A percentile compares a stretch with the other conserved stretches of the same genome.
Evolutionary conservation across 148 eudicot species (phyloP).

Genomic region (Chenopodium suecicum): DNA sequence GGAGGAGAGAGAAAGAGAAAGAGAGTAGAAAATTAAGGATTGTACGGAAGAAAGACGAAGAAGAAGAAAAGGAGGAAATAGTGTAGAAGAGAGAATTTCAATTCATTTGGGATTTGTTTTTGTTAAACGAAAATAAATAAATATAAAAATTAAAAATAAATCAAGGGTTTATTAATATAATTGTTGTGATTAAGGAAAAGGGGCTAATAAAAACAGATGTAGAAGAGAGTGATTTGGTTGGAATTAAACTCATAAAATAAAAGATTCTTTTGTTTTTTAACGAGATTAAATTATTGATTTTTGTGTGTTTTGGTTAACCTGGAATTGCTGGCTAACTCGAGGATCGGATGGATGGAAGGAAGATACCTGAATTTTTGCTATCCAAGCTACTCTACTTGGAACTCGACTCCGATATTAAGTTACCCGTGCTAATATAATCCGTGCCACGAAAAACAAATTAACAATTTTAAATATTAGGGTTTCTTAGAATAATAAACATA

Average conservation of each 20-base stretch:
- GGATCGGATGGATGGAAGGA: too few relatives aligned
- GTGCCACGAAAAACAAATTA: too few relatives aligned
- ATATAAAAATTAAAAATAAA: too few relatives aligned
- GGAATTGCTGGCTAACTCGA: background rate
- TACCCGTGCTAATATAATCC: too few relatives aligned
- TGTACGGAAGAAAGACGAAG: conserved; percentile 20
- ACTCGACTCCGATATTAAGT: too few relatives aligned
- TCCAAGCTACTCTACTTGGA: too few relatives aligned
- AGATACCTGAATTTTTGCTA: too few relatives aligned
- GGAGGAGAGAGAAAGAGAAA: background rate
- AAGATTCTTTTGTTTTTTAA: conserved; percentile 7
- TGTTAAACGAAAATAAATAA: background rate
- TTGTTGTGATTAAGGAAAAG: background rate
- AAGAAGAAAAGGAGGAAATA: too few relatives aligned
- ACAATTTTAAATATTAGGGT: too few relatives aligned
- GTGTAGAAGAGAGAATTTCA: background rate
- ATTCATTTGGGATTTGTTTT: conserved; percentile 1
- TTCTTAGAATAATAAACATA: too few relatives aligned
- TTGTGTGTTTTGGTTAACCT: background rate
- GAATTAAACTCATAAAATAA: conserved; percentile 2
- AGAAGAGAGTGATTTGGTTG: conserved; percentile 8
- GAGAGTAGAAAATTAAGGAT: background rate
- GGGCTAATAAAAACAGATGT: conserved; percentile 12
- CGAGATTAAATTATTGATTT: background rate
- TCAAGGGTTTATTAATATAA: background rate